Percentiles rank a stretch among this genome's conserved stretches.
phyloP scores from a whole-genome alignment of 495 filamentous ascomycete species.

The Pseudevernia furfuracea region DNA sequence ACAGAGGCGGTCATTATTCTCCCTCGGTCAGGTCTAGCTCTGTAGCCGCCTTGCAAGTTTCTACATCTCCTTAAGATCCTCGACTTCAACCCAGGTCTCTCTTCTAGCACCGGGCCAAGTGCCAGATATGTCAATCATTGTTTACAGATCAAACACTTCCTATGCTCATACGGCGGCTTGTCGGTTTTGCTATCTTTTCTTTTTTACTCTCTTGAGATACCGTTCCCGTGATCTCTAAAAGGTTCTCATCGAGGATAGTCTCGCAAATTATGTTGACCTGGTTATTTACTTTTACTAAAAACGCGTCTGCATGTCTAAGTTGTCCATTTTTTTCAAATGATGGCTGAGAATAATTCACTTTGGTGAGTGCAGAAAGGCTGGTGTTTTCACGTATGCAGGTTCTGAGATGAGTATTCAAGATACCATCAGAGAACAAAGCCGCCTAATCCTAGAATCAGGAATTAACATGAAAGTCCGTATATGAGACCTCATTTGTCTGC shows the following conservation, averaged over 20 bases:
- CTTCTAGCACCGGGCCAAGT: background rate
- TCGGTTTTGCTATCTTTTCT: background rate
- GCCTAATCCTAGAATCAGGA: too few relatives aligned
- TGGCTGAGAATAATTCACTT: background rate
- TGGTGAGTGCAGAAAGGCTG: background rate
- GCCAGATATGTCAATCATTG: background rate
- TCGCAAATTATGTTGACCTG: background rate
- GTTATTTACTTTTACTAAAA: background rate
- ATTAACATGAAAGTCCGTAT: too few relatives aligned
- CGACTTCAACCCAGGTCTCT: background rate
- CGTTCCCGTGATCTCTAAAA: too few relatives aligned
- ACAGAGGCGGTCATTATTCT: background rate
- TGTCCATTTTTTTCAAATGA: background rate
- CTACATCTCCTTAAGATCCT: background rate
- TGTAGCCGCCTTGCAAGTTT: background rate
- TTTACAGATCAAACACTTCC: too few relatives aligned
- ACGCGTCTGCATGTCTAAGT: background rate
- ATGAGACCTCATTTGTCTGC: too few relatives aligned
- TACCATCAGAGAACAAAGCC: too few relatives aligned
- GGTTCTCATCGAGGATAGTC: background rate
- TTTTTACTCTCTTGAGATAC: background rate
- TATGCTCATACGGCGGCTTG: background rate
- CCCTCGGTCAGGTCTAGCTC: background rate
- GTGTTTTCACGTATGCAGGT: too few relatives aligned
- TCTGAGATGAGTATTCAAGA: too few relatives aligned